Evolutionary conservation across 1,284 basidiomycete species (phyloP), one percentile per base, ranked within the genome.

Genomic region (Dichomitus squalens): DNA sequence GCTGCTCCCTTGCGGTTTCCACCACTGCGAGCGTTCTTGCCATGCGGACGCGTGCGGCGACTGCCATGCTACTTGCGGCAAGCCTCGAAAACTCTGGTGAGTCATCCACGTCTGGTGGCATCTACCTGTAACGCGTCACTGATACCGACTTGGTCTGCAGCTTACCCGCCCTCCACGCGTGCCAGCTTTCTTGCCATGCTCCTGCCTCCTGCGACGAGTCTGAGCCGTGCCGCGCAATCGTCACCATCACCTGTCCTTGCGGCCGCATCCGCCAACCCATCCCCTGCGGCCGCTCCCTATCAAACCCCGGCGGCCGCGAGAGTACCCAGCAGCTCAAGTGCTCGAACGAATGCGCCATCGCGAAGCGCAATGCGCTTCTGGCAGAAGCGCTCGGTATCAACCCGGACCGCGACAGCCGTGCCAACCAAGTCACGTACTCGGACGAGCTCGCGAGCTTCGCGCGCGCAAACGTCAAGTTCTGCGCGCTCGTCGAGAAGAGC

Each of bases 381-480:
- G 95, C 95, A 1, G 92, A 95, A 43, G 95, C 95, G 0, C 74
- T 98, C 6, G 93, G 93, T 0, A 95, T 97, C 67, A 85, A 72
- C 49, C 67, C 78, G 1, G 72, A 61, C 61, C 76, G 72, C 57
- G 58, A 73, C 55, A 50, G 53, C 33, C 47, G 52, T 43, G 55
- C 72, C 33, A 8, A 70, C 53, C 76, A 75, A 34, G 79, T 81
- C 12, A 79, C 76, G 3, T 95, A 90, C 71, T 72, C 73, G 27
- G 79, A 85, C 2, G 90, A 92, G 40, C 65, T 95, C 29, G 69
- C 83, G 1, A 70, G 69, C 1, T 88, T 88, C 66, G 90, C 84
- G 8, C 77, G 75, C 41, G 74, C 75, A n/a, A 88, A 92, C 69
- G 58, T 68, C 2, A 86, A 82, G 68, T 95, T 95, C 70, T 75